These are phyloP conservation scores for Ehretia macrophylla DNA, from an alignment of 257 asterid genomes.

Conservation along the genomic window DNA sequence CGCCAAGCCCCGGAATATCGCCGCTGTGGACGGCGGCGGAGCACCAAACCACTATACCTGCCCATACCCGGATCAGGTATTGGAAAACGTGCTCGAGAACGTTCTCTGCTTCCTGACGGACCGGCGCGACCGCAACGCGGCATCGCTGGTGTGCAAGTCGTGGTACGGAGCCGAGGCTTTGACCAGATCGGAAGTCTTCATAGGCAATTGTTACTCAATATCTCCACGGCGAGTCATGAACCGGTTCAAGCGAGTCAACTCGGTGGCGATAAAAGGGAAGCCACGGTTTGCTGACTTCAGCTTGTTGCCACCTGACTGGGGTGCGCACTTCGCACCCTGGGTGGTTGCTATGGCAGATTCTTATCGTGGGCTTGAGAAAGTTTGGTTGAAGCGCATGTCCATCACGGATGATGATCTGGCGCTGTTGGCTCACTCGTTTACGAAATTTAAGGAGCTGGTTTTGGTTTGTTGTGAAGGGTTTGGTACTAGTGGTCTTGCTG, in stretches of 20 bases:
- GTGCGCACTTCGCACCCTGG: conserved; percentile 44
- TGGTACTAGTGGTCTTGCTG: conserved; percentile 49
- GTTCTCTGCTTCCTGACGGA: conserved; percentile 45
- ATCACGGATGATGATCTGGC: conserved; percentile 39
- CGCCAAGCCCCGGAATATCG: not conserved
- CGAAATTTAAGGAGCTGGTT: conserved; percentile 34
- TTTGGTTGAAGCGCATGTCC: conserved; percentile 43
- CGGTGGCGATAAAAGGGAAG: conserved; percentile 40
- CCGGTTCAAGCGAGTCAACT: conserved; percentile 36
- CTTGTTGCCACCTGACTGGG: conserved; percentile 47
- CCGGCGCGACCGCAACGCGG: conserved; percentile 48
- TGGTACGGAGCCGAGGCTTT: conserved; percentile 48
- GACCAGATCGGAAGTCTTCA: conserved; percentile 50
- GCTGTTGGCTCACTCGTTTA: conserved; percentile 28
- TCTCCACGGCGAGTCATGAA: conserved; percentile 34
- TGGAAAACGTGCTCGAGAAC: conserved; percentile 48
- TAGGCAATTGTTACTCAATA: conserved; percentile 49
- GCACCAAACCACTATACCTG: conserved; percentile 9
- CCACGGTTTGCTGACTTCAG: conserved; percentile 53
- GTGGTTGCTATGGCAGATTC: conserved; percentile 24
- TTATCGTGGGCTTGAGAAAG: conserved; percentile 38
- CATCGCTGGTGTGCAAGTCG: conserved; percentile 46
- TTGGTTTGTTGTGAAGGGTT: conserved; percentile 49
- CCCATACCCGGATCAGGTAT: conserved; percentile 38
- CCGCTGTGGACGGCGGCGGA: conserved; percentile 4